Evolutionary conservation across 2,329 filamentous ascomycete species (phyloP).

Genomic region (Fusarium nygamai): DNA sequence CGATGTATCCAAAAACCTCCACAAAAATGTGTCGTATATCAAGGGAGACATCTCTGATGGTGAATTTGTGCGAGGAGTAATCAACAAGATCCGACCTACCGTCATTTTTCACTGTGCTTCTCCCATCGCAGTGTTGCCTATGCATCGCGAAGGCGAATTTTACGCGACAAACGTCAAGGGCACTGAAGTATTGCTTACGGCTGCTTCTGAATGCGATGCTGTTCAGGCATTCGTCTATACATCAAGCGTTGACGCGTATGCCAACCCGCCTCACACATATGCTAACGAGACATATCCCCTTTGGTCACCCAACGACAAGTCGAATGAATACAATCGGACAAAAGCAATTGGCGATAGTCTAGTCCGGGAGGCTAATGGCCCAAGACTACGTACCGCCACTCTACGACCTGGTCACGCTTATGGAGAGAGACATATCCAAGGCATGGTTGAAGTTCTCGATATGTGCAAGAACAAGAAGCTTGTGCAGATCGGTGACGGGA

Average conservation of each 20-base stretch:
- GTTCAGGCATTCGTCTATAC: constrained; percentile 48
- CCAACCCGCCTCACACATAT: constrained; percentile 36
- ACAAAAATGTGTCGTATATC: constrained; percentile 39
- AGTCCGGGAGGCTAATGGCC: constrained; percentile 45
- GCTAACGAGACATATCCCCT: constrained; percentile 41
- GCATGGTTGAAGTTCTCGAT: constrained; percentile 40
- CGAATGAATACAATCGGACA: constrained; percentile 43
- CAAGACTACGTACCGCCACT: constrained; percentile 37
- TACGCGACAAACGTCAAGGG: constrained; percentile 46
- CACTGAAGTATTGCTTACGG: constrained; percentile 42
- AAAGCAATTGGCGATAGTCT: constrained; percentile 47
- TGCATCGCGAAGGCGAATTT: constrained; percentile 25
- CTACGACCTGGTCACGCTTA: constrained; percentile 47
- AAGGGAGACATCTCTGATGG: constrained; percentile 41
- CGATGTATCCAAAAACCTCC: constrained; percentile 36
- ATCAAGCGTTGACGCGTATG: constrained; percentile 44
- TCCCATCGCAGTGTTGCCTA: constrained; percentile 40
- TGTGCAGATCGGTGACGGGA: constrained; percentile 40
- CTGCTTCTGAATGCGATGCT: constrained; percentile 26
- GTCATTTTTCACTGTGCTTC: constrained; percentile 49
- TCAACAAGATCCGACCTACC: constrained; percentile 39
- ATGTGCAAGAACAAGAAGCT: constrained; percentile 51
- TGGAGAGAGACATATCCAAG: constrained; percentile 47
- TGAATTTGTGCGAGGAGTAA: constrained; percentile 2
- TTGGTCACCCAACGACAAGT: constrained; percentile 33